These are phyloP conservation scores for Geotrichum ghanense DNA, from an alignment of 805 yeast genomes.

Conservation along the genomic window DNA sequence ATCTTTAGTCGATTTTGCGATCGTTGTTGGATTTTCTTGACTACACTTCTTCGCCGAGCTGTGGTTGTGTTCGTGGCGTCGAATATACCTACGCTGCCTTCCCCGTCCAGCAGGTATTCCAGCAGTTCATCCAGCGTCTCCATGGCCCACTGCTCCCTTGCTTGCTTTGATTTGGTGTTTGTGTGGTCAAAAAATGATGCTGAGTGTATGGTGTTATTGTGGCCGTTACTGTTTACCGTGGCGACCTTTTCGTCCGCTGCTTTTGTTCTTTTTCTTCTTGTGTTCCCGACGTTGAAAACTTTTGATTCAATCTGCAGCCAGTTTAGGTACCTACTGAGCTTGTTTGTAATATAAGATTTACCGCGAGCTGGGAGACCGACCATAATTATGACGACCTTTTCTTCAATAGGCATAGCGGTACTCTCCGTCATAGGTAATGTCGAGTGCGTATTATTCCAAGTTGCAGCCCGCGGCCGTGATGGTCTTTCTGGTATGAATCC, in stretches of 20 bases:
- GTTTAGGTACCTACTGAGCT: conserved; percentile 76
- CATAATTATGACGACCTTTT: conserved; percentile 87
- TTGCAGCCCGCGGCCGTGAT: no score
- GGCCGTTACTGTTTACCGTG: no score
- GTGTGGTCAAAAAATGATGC: neutral
- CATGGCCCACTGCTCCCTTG: neutral
- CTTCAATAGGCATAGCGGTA: conserved; percentile 16
- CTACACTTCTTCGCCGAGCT: conserved; percentile 54
- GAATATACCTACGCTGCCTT: conserved; percentile 85
- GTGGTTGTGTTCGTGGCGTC: conserved; percentile 89
- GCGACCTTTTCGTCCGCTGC: neutral
- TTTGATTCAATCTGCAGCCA: conserved; percentile 88
- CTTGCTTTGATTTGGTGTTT: neutral
- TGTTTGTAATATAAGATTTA: conserved; percentile 85
- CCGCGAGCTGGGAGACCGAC: conserved; percentile 94
- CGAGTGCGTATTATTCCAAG: no score
- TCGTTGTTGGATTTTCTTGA: conserved; percentile 28
- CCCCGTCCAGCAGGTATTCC: conserved; percentile 67
- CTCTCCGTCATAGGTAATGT: no score
- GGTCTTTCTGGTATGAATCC: conserved; percentile 80
- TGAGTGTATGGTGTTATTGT: no score
- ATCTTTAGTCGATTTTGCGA: conserved; percentile 50
- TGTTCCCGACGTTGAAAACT: conserved; percentile 62
- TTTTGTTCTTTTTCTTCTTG: neutral
- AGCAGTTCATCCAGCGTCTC: conserved; percentile 78